phyloP scores from a whole-genome alignment of 2,329 filamentous ascomycete genomes.

The Penicillium rolfsii region DNA sequence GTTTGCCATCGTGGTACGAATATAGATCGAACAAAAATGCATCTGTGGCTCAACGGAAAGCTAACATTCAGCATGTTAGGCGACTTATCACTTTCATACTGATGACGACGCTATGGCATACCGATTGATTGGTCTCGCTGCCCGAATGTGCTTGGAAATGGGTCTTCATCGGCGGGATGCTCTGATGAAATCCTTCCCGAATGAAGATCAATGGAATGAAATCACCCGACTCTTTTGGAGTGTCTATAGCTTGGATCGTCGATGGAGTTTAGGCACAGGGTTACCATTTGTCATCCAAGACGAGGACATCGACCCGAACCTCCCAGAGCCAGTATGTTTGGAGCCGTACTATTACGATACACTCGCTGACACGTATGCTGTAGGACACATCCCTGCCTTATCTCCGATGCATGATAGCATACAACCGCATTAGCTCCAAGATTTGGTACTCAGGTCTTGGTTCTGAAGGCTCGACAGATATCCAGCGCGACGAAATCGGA shows the following conservation, averaged over 20 bases:
- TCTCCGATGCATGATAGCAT: slow-evolving; percentile 80
- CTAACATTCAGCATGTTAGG: slow-evolving; percentile 46
- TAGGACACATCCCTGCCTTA: slow-evolving; percentile 63
- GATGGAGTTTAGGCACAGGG: slow-evolving; percentile 89
- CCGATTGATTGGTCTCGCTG: slow-evolving; percentile 81
- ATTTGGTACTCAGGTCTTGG: slow-evolving; percentile 82
- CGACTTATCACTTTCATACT: slow-evolving; percentile 79
- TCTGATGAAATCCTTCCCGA: slow-evolving; percentile 66
- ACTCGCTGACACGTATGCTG: neutral
- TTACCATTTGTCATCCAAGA: slow-evolving; percentile 85
- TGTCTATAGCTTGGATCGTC: slow-evolving; percentile 79
- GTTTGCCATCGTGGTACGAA: slow-evolving; percentile 53
- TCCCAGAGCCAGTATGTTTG: slow-evolving; percentile 73
- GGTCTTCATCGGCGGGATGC: slow-evolving; percentile 81
- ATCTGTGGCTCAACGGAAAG: neutral
- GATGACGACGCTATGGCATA: slow-evolving; percentile 87
- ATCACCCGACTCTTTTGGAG: slow-evolving; percentile 81
- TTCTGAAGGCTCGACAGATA: slow-evolving; percentile 66
- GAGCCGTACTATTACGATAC: neutral
- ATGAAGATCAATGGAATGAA: slow-evolving; percentile 68
- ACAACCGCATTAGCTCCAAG: slow-evolving; percentile 79
- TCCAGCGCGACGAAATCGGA: slow-evolving; percentile 74
- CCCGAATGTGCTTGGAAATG: slow-evolving; percentile 76
- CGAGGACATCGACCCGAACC: slow-evolving; percentile 76
- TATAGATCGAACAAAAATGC: neutral